Percentiles rank a stretch among this genome's conserved stretches.
These are phyloP conservation scores for Botryosphaeria agaves DNA, from an alignment of 2,329 filamentous ascomycete species.

Conservation along the genomic window DNA sequence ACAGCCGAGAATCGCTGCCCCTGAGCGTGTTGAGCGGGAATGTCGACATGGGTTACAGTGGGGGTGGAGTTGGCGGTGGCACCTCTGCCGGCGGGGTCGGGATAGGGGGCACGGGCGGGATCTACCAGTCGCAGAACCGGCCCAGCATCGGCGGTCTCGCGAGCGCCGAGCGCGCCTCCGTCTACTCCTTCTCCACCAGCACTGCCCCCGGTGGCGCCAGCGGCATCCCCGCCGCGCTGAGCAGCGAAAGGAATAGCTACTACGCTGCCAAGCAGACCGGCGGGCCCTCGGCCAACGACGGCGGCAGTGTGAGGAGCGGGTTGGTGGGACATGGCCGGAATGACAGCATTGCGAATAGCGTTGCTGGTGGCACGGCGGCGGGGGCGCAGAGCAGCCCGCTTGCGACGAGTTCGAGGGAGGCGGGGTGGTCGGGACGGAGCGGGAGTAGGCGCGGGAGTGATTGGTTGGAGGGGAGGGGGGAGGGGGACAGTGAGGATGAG, in stretches of 20 bases:
- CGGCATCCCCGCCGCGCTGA: slow-evolving; percentile 39
- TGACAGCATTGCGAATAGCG: slow-evolving; percentile 67
- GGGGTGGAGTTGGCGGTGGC: slow-evolving; percentile 23
- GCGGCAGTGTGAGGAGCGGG: slow-evolving; percentile 62
- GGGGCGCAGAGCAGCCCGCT: slow-evolving; percentile 37
- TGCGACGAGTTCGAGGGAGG: slow-evolving; percentile 31
- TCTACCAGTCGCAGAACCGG: slow-evolving; percentile 35
- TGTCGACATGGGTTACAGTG: slow-evolving; percentile 38
- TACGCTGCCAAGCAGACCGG: slow-evolving; percentile 47
- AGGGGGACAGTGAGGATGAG: slow-evolving; percentile 1
- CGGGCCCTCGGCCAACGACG: too few relatives aligned
- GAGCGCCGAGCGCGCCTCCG: slow-evolving; percentile 52
- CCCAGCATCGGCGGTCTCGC: slow-evolving; percentile 36
- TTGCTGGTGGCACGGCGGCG: slow-evolving; percentile 33
- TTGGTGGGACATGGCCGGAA: slow-evolving; percentile 59
- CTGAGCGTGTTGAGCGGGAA: slow-evolving; percentile 62
- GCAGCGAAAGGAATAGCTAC: slow-evolving; percentile 65
- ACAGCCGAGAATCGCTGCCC: slow-evolving; percentile 62
- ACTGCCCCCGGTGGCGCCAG: slow-evolving; percentile 23
- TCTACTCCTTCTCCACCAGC: slow-evolving; percentile 67
- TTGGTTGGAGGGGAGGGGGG: slow-evolving; percentile 12
- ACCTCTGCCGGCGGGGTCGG: slow-evolving; percentile 13
- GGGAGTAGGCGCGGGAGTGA: slow-evolving; percentile 17
- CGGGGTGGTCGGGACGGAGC: slow-evolving; percentile 13
- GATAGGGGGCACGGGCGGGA: slow-evolving; percentile 23